Base-by-base conservation (phyloP, 2,329 filamentous ascomycete genomes). In the Calonectria crousiana region DNA sequence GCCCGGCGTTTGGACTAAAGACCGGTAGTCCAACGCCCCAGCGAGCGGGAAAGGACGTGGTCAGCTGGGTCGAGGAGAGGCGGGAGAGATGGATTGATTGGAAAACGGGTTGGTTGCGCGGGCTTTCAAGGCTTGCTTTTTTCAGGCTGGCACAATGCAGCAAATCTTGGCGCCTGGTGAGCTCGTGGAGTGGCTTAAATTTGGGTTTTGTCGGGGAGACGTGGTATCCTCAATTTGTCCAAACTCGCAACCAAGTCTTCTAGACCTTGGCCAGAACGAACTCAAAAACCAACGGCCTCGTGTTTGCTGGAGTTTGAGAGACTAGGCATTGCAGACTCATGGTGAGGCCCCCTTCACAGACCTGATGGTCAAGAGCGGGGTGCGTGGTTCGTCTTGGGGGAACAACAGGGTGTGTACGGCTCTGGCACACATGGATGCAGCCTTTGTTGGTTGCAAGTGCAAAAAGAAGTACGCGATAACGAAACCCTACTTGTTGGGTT, bases 131-230 rank as follows among this genome's bases (percentile, higher is more conserved):
- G 41, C 56, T 71, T 76, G 58, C 67, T 77, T 74, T 69, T 51
- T 47, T 9, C 74, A 79, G 67, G 49, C 73, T 56, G 74, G 67
- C 72, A 73, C 62, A 75, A 75, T 74, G 62, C 30, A 58, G 51
- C 30, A 44, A 53, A 68, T 52, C 67, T 69, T 53, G 69, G 58
- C 66, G 28, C 62, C 60, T 44, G 23, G 38, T 30, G 72, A 52
- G 68, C 69, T 47, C 68, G 75, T 76, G 77, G 23, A 52, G 58
- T 79, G 77, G 78, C 78, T 72, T 77, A 75, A 68, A 75, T 80
- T 75, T 80, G 68, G 70, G 67, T 77, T 75, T 67, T 52, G 34
- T 49, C 52, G 65, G 65, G 34, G 41, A 76, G 73, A 67, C 62
- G 18, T 70, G 32, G 64, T 52, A 52, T 52, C 52, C 36, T 38